Percentiles rank a stretch among this genome's conserved stretches.
phyloP scores from a whole-genome alignment of 257 asterid species.

The Henckelia pumila region DNA sequence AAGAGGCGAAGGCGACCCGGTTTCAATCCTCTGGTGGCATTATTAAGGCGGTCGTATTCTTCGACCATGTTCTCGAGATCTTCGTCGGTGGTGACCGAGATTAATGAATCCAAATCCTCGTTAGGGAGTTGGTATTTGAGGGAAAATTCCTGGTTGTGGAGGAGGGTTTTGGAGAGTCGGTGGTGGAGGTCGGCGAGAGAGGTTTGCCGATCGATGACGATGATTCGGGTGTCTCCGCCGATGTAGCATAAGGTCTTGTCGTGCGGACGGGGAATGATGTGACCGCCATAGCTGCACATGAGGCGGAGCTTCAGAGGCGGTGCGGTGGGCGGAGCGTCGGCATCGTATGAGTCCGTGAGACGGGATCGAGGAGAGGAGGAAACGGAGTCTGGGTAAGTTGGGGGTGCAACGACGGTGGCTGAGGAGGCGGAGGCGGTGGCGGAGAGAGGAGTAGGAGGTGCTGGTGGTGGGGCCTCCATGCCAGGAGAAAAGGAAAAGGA shows the following conservation, averaged over 20 bases:
- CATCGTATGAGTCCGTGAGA: constrained; percentile 52
- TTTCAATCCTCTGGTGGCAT: constrained; percentile 40
- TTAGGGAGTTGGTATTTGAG: constrained; percentile 76
- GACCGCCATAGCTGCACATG: constrained; percentile 80
- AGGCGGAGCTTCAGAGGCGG: constrained; percentile 63
- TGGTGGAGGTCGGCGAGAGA: constrained; percentile 53
- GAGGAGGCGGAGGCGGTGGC: constrained; percentile 18
- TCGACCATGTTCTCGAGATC: constrained; percentile 80
- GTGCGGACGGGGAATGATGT: constrained; percentile 78
- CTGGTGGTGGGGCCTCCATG: constrained; percentile 46
- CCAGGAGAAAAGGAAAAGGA: background rate
- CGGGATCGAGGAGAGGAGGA: constrained; percentile 46
- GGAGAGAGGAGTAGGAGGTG: constrained; percentile 27
- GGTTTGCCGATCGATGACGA: constrained; percentile 54
- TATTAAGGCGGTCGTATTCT: constrained; percentile 53
- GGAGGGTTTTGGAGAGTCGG: constrained; percentile 62
- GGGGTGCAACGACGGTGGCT: constrained; percentile 5
- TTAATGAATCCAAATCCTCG: constrained; percentile 76
- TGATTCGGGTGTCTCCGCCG: constrained; percentile 80
- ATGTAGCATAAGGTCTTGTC: constrained; percentile 72
- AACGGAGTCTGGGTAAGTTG: constrained; percentile 38
- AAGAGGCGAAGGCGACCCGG: constrained; percentile 64
- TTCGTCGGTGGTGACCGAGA: constrained; percentile 63
- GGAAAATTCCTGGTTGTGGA: constrained; percentile 49
- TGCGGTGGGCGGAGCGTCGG: constrained; percentile 38